phyloP scores from a whole-genome alignment of 352 stramenopile genomes.

The Phytophthora macrochlamydospora region DNA sequence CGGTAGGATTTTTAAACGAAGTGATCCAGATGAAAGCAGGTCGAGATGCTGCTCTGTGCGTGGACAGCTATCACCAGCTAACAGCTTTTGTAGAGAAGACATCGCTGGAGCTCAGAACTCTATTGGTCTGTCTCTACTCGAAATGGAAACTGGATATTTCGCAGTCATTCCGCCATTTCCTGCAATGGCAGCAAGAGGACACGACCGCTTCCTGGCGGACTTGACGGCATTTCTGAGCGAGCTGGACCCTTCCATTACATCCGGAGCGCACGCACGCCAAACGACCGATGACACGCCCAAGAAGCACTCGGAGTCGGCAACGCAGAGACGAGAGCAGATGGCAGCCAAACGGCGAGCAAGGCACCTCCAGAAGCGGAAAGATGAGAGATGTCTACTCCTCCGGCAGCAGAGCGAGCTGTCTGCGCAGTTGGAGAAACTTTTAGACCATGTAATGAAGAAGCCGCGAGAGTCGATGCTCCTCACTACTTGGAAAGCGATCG shows the following conservation, averaged over 20 bases:
- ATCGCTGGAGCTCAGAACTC: too few species aligned
- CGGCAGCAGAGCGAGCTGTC: conserved; percentile 15
- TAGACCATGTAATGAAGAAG: neutral
- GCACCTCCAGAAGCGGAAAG: conserved; percentile 19
- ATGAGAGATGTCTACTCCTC: conserved; percentile 14
- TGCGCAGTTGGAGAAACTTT: neutral
- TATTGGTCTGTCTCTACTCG: too few species aligned
- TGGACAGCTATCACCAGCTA: too few species aligned
- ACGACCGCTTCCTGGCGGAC: conserved; percentile 12
- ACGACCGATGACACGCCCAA: too few species aligned
- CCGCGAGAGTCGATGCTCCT: neutral
- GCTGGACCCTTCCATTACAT: neutral
- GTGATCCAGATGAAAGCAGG: too few species aligned
- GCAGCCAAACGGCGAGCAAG: conserved; percentile 17
- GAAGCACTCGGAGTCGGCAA: too few species aligned
- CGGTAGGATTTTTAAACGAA: too few species aligned
- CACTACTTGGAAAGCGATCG: conserved; percentile 14
- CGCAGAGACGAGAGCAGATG: neutral
- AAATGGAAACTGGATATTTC: too few species aligned
- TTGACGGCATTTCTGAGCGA: conserved; percentile 10
- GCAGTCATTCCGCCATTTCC: neutral
- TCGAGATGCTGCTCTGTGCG: too few species aligned
- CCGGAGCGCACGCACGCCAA: neutral
- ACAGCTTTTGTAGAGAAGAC: too few species aligned
- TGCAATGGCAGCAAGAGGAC: neutral